Evolutionary conservation across 805 yeast species (phyloP).

Genomic region (Zygosaccharomyces lentus): DNA sequence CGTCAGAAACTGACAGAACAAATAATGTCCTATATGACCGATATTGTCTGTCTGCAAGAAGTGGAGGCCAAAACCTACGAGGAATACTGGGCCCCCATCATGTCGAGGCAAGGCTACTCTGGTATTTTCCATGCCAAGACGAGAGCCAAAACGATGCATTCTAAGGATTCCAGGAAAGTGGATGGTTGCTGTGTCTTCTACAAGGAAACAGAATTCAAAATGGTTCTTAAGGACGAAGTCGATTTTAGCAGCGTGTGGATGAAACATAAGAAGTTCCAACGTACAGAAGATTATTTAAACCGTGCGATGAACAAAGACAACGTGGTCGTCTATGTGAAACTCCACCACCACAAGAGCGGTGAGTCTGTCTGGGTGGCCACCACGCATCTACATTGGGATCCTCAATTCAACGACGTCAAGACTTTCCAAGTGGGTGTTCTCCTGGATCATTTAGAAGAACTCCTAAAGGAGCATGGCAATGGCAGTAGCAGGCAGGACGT

Average conservation of each 20-base stretch:
- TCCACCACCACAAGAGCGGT: slow-evolving; percentile 70
- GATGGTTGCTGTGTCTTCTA: slow-evolving; percentile 98
- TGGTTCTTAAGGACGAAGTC: slow-evolving; percentile 64
- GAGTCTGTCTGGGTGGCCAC: slow-evolving; percentile 72
- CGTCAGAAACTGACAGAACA: slow-evolving; percentile 71
- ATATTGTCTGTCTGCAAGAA: slow-evolving; percentile 89
- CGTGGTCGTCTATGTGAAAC: slow-evolving; percentile 71
- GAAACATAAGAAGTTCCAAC: slow-evolving; percentile 80
- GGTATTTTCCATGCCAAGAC: slow-evolving; percentile 84
- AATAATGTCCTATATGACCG: slow-evolving; percentile 59
- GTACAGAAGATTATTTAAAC: slow-evolving; percentile 90
- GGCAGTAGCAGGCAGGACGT: slow-evolving; percentile 46
- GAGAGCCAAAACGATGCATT: slow-evolving; percentile 85
- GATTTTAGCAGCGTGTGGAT: slow-evolving; percentile 82
- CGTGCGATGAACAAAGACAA: slow-evolving; percentile 96
- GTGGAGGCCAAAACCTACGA: slow-evolving; percentile 85
- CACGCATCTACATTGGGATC: slow-evolving; percentile 98
- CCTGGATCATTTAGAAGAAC: slow-evolving; percentile 75
- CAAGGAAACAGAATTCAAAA: slow-evolving; percentile 60
- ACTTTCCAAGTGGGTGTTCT: slow-evolving; percentile 91
- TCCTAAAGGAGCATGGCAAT: slow-evolving; percentile 48
- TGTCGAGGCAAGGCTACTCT: slow-evolving; percentile 70
- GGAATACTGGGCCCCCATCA: slow-evolving; percentile 76
- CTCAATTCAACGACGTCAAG: slow-evolving; percentile 91
- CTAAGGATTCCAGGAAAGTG: slow-evolving; percentile 76